Base-by-base conservation (phyloP, 73 alveolate species). In the Paramecium bursaria region DNA sequence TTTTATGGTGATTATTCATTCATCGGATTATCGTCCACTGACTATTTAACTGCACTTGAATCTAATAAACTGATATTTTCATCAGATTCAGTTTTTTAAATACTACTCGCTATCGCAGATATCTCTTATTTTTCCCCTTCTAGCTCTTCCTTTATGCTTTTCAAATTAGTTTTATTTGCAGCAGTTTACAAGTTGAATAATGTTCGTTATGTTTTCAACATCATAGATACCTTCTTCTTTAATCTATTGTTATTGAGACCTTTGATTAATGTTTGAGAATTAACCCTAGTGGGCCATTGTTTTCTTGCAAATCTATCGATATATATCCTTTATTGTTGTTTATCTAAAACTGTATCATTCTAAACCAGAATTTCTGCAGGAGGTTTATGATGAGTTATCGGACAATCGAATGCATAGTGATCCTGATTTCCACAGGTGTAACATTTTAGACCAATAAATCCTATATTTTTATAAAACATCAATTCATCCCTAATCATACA, bases 321-420 rank as follows among this genome's bases (percentile, higher is more conserved):
- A 15, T 31, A 21, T 1, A 67, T 44, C 21, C 82, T 67, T 13
- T 39, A 15, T 23, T 67, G 50, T 42, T 67, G 33, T 11, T 15
- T 6, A 21, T 67, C 82, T 19, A 67, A 67, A 15, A 67, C 23
- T 7, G 82, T 67, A 4, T 53, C 22, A 25, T 67, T 47, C 44
- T 67, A 53, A 14, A 67, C 44, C 11, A 67, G 27, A 11, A 39
- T 47, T 6, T 31, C 1, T 1, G 44, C 55, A 21, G 50, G 50
- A 1, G 89, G 74, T 23, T 39, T 29, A 10, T 79, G 54, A 52
- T 79, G 89, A 7, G 76, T 79, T 26, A 11, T 39, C 2, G 89
- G 89, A 54, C 89, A 79, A n/a, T 55, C 48, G 26, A 39, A 46
- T 49, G 76, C 75, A 39, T 53, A 79, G 19, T 79, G 89, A 3